Base-by-base conservation (phyloP, 2,329 filamentous ascomycete species). In the Rhinocladiella mackenziei region DNA sequence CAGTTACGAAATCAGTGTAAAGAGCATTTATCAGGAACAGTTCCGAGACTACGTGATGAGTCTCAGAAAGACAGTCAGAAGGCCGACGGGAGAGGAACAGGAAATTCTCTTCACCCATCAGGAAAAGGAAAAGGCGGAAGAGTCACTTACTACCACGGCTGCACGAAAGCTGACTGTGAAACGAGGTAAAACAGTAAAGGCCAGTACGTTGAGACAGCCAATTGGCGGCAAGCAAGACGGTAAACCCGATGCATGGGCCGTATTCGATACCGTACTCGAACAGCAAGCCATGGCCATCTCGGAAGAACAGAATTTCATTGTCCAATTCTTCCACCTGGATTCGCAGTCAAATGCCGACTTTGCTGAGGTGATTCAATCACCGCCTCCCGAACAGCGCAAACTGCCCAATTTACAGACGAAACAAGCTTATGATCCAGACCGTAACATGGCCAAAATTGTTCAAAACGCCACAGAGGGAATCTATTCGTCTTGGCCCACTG, bases 281-380 rank as follows among this genome's bases (percentile, higher is more conserved):
- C 88, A 96, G 58, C 78, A 92, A 53, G 70, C 89, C 32, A 86
- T 84, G 4, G 75, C 94, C 43, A 81, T 96, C 46, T 83, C 88
- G 56, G 89, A 91, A 63, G 92, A 98, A 66, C 91, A 98, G 63
- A 97, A 96, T 62, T 98, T 97, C 61, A 74, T 96, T 36, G 82
- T 95, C n/a, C 88, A 94, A 56, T 92, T 96, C 64, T 97, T 97
- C 75, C 91, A 97, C 58, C 80, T 92, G 18, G 86, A 84, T n/a
- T 94, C 88, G 2, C 73, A 91, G 19, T 83, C 89, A 58, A 83
- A 81, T 25, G 68, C 78, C 11, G 89, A 96, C 60, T 97, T 96
- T 60, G 76, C 84, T 1, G 92, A 97, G 54, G 77, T 83, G 2
- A 83, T 96, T 13, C 73, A 77, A 14, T 74, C 77, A 2, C 73